Base-by-base conservation (phyloP, 345 rosid genomes). In the Heritiera littoralis region DNA sequence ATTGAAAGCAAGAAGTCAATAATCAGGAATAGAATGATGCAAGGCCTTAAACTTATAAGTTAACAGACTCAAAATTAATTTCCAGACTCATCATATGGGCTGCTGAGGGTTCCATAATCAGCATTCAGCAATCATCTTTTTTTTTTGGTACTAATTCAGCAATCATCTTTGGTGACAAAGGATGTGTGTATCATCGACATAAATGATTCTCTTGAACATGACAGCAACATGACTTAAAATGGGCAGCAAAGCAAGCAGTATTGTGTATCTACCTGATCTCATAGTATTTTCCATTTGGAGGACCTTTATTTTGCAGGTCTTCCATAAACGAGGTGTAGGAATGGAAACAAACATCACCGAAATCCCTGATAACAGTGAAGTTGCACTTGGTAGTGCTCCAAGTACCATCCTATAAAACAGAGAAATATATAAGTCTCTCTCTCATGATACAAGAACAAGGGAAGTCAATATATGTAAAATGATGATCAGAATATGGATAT, bases 301-400 rank as follows among this genome's bases (percentile, higher is more conserved):
- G 83, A 23, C 78, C 84, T 65, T 84, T 81, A 38, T 79, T 80
- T 80, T 72, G 82, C 81, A 92, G 88, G 20, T 96, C 99, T 76
- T 91, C 92, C 97, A 92, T 90, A 59, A 87, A 9, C 0, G 95
- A 90, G 82, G 88, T 84, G 80, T 91, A 96, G 73, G 98, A 91
- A 87, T 92, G 91, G 74, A 80, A 89, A 72, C 92, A 90, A 81
- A 92, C 89, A 84, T 94, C 99, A 66, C 10, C 46, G 79, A 94
- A 91, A 85, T 96, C 99, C 32, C 85, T 78, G 80, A 94, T 89
- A 77, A 90, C 81, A 7, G 93, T 96, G 84, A 84, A 87, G 85
- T 92, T 83, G 11, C 88, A 84, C 79, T 84, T 67, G 63, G 92
- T 72, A 35, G 94, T 89, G 81, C 89, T 86, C 95, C 91, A 87